phyloP scores from a whole-genome alignment of 441 rosid species.

The Adansonia gregorii region DNA sequence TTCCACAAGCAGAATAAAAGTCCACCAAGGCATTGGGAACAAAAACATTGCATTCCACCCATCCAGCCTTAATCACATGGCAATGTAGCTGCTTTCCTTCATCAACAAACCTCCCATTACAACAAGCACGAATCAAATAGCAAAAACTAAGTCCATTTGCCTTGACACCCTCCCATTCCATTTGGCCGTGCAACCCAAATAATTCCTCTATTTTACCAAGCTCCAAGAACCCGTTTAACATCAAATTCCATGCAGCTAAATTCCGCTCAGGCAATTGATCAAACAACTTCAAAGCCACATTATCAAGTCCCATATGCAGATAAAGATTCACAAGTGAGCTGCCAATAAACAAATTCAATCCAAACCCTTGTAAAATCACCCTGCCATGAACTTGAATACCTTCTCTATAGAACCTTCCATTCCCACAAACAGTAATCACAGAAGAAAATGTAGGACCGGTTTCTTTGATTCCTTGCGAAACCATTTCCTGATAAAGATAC shows the following conservation, averaged over 20 bases:
- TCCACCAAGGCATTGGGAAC: slow-evolving; percentile 74
- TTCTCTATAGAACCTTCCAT: slow-evolving; percentile 42
- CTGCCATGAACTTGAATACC: slow-evolving; percentile 77
- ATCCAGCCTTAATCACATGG: slow-evolving; percentile 60
- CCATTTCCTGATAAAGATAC: slow-evolving; percentile 54
- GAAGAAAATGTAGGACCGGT: slow-evolving; percentile 66
- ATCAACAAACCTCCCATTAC: slow-evolving; percentile 42
- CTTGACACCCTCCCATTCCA: slow-evolving; percentile 51
- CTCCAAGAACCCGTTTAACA: slow-evolving; percentile 54
- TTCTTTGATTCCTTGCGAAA: slow-evolving; percentile 56
- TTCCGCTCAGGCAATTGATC: slow-evolving; percentile 65
- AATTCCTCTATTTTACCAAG: slow-evolving; percentile 39
- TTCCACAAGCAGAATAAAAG: slow-evolving; percentile 65
- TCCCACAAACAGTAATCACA: slow-evolving; percentile 58
- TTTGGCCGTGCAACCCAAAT: slow-evolving; percentile 45
- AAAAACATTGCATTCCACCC: slow-evolving; percentile 50
- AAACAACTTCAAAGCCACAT: slow-evolving; percentile 56
- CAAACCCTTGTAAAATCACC: slow-evolving; percentile 57
- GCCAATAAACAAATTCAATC: slow-evolving; percentile 52
- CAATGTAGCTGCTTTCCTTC: slow-evolving; percentile 76
- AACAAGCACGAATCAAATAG: slow-evolving; percentile 65
- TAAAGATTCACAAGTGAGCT: slow-evolving; percentile 65
- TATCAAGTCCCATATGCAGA: slow-evolving; percentile 43
- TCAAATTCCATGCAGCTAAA: slow-evolving; percentile 59
- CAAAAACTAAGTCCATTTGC: slow-evolving; percentile 68